phyloP scores from a whole-genome alignment of 805 yeast species.

The Barnettozyma populi region DNA sequence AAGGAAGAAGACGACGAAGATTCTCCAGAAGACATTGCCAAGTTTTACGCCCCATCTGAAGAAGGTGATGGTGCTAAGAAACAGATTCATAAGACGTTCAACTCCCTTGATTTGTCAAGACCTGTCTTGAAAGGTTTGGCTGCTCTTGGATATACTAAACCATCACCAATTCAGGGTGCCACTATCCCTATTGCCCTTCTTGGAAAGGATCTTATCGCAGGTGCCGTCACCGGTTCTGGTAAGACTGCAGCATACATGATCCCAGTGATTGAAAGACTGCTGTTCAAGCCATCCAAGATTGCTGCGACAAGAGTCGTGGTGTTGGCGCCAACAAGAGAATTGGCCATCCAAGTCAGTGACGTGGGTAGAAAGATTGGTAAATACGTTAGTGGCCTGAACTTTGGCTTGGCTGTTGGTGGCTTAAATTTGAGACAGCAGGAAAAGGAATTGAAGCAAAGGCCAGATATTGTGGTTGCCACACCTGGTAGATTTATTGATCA shows the following conservation, averaged over 20 bases:
- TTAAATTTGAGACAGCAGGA: constrained; percentile 92
- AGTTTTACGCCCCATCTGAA: constrained; percentile 59
- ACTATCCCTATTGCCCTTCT: constrained; percentile 88
- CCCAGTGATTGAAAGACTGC: constrained; percentile 87
- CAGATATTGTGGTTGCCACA: constrained; percentile 95
- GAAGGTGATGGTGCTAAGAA: constrained; percentile 51
- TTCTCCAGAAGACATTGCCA: constrained; percentile 76
- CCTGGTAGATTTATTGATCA: constrained; percentile 99
- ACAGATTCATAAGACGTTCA: constrained; percentile 59
- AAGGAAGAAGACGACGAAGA: constrained; percentile 43
- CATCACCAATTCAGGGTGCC: constrained; percentile 92
- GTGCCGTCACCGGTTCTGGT: constrained; percentile 99
- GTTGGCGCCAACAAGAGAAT: constrained; percentile 93
- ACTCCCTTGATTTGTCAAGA: constrained; percentile 75
- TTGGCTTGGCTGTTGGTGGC: constrained; percentile 98
- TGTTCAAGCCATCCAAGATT: constrained; percentile 80
- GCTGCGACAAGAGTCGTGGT: constrained; percentile 89
- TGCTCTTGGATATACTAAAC: constrained; percentile 75
- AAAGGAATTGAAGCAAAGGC: constrained; percentile 84
- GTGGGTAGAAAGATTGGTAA: constrained; percentile 84
- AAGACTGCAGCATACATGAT: constrained; percentile 98
- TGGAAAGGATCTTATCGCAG: constrained; percentile 97
- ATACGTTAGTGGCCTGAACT: constrained; percentile 68
- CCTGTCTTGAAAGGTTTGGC: constrained; percentile 83
- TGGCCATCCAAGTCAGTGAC: constrained; percentile 93